Percentiles rank a stretch among this genome's conserved stretches.
Conservation (phyloP, 2,329 filamentous ascomycete genomes). For the Grosmannia serpens region DNA sequence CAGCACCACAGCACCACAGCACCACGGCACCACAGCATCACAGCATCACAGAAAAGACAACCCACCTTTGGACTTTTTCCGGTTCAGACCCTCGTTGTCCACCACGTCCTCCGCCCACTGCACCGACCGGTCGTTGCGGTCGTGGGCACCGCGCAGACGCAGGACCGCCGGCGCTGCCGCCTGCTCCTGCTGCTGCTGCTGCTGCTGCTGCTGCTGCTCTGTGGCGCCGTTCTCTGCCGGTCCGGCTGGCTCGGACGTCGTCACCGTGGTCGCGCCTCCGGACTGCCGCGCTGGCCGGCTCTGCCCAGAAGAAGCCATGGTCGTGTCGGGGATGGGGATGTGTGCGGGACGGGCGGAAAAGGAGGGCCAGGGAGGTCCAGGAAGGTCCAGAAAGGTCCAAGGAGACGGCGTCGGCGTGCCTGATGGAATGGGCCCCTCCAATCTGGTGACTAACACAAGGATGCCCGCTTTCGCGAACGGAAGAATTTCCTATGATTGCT, state of each 20-base stretch:
- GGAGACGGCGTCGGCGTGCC: no score
- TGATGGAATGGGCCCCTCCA: background rate
- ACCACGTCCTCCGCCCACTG: slow-evolving; percentile 89
- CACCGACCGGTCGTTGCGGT: slow-evolving; percentile 48
- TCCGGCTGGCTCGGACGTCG: background rate
- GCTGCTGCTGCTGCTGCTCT: background rate
- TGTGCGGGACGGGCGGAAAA: background rate
- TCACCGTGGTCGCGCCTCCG: background rate
- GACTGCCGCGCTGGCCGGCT: background rate
- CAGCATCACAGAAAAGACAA: background rate
- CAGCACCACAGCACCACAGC: no score
- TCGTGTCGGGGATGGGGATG: background rate
- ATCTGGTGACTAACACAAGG: background rate
- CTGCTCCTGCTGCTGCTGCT: background rate
- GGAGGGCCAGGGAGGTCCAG: no score
- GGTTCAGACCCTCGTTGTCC: slow-evolving; percentile 89
- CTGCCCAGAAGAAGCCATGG: background rate
- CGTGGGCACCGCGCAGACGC: slow-evolving; percentile 38
- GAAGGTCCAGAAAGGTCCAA: no score
- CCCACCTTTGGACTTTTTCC: slow-evolving; percentile 87
- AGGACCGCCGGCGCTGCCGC: slow-evolving; percentile 25
- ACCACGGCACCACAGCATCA: background rate
- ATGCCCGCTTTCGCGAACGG: no score
- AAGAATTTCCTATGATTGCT: no score
- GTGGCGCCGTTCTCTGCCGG: background rate